A percentile compares a stretch with the other conserved stretches of the same genome.
Evolutionary conservation across 805 yeast species (phyloP).

Genomic region (Nakazawaea sp.): DNA sequence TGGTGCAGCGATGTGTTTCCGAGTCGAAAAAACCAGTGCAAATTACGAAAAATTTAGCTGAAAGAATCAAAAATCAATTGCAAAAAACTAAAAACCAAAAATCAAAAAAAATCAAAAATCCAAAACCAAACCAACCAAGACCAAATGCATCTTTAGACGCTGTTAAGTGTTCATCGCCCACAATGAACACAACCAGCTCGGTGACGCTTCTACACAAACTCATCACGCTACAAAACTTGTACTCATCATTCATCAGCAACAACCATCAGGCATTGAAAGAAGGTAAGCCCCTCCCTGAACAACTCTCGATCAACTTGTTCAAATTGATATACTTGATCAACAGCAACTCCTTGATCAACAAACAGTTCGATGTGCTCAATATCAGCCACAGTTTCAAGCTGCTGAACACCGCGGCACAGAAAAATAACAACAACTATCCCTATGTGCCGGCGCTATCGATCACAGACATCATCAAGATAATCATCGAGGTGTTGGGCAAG

Average conservation of each 20-base stretch:
- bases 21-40: too few species aligned
- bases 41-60: too few species aligned
- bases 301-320: slow-evolving; percentile 27
- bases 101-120: slow-evolving; percentile 1
- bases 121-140: not conserved
- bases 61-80: not conserved
- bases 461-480: slow-evolving; percentile 27
- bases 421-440: slow-evolving; percentile 13
- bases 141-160: too few species aligned
- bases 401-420: slow-evolving; percentile 11
- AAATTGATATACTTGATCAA: slow-evolving; percentile 28
- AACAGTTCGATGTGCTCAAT: slow-evolving; percentile 25
- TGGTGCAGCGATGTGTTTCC: too few species aligned
- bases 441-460: slow-evolving; percentile 21
- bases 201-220: slow-evolving; percentile 27
- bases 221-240: slow-evolving; percentile 28
- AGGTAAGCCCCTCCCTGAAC: slow-evolving; percentile 23
- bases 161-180: too few species aligned
- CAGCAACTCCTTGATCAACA: slow-evolving; percentile 28
- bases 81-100: not conserved
- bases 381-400: slow-evolving; percentile 21
- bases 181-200: slow-evolving; percentile 9
- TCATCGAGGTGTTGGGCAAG: slow-evolving; percentile 27
- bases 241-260: slow-evolving; percentile 24
- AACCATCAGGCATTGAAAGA: slow-evolving; percentile 18